Conservation (phyloP, 108 stramenopile genomes). For the Conticribra weissflogii region DNA sequence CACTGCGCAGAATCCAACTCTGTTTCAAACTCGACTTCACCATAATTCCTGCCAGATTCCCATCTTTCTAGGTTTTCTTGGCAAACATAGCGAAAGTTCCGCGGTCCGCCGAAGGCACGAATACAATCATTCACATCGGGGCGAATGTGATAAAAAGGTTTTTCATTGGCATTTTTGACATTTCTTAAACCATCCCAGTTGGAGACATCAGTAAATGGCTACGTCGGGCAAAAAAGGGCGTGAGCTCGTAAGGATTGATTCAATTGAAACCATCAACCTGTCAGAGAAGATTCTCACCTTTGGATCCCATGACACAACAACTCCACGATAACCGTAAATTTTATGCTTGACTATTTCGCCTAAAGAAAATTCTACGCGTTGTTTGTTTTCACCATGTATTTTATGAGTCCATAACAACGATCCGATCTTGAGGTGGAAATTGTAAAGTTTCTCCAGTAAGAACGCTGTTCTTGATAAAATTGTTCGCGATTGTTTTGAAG, state of each 20-base stretch:
- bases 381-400: constrained; percentile 37
- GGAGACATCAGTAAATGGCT: constrained; percentile 68
- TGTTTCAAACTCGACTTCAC: constrained; percentile 55
- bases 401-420: constrained; percentile 58
- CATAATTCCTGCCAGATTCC: constrained; percentile 17
- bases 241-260: too few species aligned
- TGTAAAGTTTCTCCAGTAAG: constrained; percentile 46
- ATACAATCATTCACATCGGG: constrained; percentile 74
- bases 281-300: too few species aligned
- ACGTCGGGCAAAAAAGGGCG: too few species aligned
- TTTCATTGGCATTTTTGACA: constrained; percentile 64
- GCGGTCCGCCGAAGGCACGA: constrained; percentile 67
- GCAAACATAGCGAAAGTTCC: constrained; percentile 74
- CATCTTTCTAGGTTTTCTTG: constrained; percentile 77
- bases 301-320: constrained; percentile 76
- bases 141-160: constrained; percentile 81
- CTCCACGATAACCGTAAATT: constrained; percentile 77
- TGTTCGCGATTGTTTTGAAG: constrained; percentile 7
- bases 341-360: constrained; percentile 78
- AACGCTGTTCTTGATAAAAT: constrained; percentile 19
- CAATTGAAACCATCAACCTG: too few species aligned
- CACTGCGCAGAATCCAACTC: constrained; percentile 59
- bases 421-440: constrained; percentile 54
- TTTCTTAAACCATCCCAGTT: constrained; percentile 79
- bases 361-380: constrained; percentile 55